A percentile compares a stretch with the other conserved stretches of the same genome.
phyloP scores from a whole-genome alignment of 805 yeast genomes.

The Yarrowia deformans region DNA sequence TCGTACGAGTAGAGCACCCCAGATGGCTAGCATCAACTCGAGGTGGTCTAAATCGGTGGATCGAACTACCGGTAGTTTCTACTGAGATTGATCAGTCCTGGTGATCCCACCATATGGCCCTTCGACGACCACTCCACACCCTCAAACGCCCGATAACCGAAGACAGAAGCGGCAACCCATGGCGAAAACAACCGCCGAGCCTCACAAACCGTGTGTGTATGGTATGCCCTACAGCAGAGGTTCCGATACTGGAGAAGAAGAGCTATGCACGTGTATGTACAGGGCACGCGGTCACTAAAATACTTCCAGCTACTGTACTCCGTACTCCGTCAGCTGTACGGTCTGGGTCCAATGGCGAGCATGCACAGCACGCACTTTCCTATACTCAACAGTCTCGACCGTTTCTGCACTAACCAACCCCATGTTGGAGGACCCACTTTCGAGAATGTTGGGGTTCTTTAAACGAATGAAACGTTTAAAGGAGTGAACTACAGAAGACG shows the following conservation, averaged over 20 bases:
- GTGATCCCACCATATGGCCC: too few relatives aligned
- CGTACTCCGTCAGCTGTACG: neutral
- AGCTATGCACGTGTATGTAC: neutral
- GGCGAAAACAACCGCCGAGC: conserved; percentile 1
- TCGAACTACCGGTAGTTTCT: too few relatives aligned
- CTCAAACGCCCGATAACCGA: neutral
- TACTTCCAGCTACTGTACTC: neutral
- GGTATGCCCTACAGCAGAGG: too few relatives aligned
- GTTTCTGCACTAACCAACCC: too few relatives aligned
- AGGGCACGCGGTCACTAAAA: neutral
- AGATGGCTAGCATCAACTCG: too few relatives aligned
- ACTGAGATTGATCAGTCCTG: too few relatives aligned
- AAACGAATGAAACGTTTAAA: neutral
- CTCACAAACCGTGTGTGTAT: neutral
- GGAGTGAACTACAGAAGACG: neutral
- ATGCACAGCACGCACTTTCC: too few relatives aligned
- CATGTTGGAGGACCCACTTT: too few relatives aligned
- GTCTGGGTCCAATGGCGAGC: neutral
- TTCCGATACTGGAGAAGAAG: too few relatives aligned
- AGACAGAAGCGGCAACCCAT: neutral
- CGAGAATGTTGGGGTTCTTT: too few relatives aligned
- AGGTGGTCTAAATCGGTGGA: too few relatives aligned
- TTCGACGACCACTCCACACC: neutral
- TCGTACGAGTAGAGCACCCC: neutral
- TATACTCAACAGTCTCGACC: neutral